These are phyloP conservation scores for Fistulifera pelliculosa DNA, from an alignment of 108 stramenopile genomes.

Conservation along the genomic window DNA sequence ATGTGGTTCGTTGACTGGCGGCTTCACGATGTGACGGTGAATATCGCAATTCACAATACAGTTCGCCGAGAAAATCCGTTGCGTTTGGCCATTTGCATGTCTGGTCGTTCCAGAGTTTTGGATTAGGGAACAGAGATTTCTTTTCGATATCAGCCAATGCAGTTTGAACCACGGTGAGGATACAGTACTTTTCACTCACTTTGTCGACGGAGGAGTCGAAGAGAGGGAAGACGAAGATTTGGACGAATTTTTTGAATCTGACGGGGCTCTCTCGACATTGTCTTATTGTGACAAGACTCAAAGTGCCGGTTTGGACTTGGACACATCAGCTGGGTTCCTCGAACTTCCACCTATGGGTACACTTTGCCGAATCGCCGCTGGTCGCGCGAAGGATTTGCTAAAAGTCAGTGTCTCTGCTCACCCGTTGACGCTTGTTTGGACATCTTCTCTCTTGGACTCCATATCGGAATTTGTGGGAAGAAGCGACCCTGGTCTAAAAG, in stretches of 20 bases:
- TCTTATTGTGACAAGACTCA: background rate
- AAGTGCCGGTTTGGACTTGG: slow-evolving; percentile 4
- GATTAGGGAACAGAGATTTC: slow-evolving; percentile 42
- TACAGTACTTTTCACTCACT: slow-evolving; percentile 23
- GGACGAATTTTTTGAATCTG: slow-evolving; percentile 3
- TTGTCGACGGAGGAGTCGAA: slow-evolving; percentile 6
- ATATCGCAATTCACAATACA: slow-evolving; percentile 22
- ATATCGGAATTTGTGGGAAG: slow-evolving; percentile 51
- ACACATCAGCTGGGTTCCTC: slow-evolving; percentile 19
- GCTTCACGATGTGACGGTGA: slow-evolving; percentile 17
- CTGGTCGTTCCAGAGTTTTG: slow-evolving; percentile 22
- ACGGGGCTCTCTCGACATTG: background rate
- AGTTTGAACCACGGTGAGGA: slow-evolving; percentile 27
- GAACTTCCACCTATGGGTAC: slow-evolving; percentile 42
- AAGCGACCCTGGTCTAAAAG: slow-evolving; percentile 17
- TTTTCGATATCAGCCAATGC: slow-evolving; percentile 52
- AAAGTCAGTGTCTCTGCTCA: slow-evolving; percentile 52
- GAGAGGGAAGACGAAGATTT: slow-evolving; percentile 2
- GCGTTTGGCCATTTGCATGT: slow-evolving; percentile 5
- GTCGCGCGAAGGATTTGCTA: slow-evolving; percentile 21
- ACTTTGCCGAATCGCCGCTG: slow-evolving; percentile 48
- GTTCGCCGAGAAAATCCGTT: background rate
- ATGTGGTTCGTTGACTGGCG: slow-evolving; percentile 31
- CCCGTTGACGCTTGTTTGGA: slow-evolving; percentile 72
- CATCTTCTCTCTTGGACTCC: slow-evolving; percentile 44